Evolutionary conservation across 2,329 filamentous ascomycete genomes (phyloP).

Genomic region (Aspergillus niger): DNA sequence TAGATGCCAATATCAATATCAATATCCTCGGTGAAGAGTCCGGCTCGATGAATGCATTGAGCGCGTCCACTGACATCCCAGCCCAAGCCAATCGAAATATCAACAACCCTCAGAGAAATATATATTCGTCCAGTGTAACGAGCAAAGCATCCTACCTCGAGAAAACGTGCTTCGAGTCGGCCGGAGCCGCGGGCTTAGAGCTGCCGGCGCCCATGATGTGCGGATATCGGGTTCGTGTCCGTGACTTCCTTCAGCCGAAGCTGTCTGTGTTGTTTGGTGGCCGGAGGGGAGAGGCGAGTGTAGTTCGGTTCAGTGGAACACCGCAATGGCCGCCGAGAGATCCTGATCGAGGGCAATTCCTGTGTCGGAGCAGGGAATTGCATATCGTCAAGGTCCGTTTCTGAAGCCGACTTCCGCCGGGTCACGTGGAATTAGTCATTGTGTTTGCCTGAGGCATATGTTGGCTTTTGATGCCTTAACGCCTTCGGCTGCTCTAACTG

Average conservation of each 20-base stretch:
- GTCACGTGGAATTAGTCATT: conserved; percentile 23
- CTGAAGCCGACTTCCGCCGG: conserved; percentile 28
- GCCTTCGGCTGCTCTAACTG: too few relatives aligned
- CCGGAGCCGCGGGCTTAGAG: conserved; percentile 60
- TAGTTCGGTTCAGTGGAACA: background rate
- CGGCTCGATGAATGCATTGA: background rate
- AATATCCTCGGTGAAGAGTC: background rate
- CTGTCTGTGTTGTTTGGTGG: background rate
- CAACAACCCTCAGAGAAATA: too few relatives aligned
- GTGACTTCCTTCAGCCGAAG: background rate
- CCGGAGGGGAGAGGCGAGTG: background rate
- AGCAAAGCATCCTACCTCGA: conserved; percentile 49
- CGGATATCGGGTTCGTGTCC: conserved; percentile 1
- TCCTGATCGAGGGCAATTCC: conserved; percentile 17
- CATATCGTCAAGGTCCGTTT: conserved; percentile 16
- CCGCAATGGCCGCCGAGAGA: conserved; percentile 6
- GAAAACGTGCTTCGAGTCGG: conserved; percentile 61
- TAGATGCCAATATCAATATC: background rate
- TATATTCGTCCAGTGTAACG: background rate
- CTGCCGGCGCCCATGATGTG: conserved; percentile 61
- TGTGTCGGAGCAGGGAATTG: conserved; percentile 21
- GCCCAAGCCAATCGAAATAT: background rate
- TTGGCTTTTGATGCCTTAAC: too few relatives aligned
- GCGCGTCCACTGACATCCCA: background rate
- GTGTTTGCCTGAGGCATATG: background rate